phyloP scores from a whole-genome alignment of 2,329 filamentous ascomycete species.

The Arachnomyces sp. region DNA sequence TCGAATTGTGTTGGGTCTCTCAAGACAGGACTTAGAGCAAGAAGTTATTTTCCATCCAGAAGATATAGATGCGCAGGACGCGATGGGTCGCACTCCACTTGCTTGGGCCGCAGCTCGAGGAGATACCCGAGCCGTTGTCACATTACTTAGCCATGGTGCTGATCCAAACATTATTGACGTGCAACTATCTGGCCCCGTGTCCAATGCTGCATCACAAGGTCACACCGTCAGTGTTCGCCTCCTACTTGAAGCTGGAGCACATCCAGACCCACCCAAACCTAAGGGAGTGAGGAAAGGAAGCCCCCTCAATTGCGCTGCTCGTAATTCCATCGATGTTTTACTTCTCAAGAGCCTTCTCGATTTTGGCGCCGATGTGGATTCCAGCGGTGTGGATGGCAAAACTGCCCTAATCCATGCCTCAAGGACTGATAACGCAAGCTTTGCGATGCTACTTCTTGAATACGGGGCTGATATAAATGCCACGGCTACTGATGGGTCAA shows the following conservation, averaged over 20 bases:
- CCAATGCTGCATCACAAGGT: constrained; percentile 15
- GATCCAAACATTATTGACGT: constrained; percentile 20
- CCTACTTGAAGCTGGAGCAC: constrained; percentile 20
- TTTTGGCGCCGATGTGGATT: constrained; percentile 23
- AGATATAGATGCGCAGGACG: constrained; percentile 16
- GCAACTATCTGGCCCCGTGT: constrained; percentile 14
- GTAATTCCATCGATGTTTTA: constrained; percentile 21
- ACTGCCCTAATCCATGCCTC: constrained; percentile 26
- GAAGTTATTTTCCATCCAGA: constrained; percentile 13
- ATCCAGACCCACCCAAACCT: constrained; percentile 20
- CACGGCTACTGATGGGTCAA: constrained; percentile 18
- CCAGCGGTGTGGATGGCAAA: constrained; percentile 21
- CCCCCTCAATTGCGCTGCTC: constrained; percentile 24
- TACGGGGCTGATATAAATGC: constrained; percentile 29
- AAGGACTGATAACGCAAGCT: constrained; percentile 21
- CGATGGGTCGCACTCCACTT: constrained; percentile 19
- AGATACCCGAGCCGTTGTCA: constrained; percentile 14
- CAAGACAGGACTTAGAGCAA: constrained; percentile 13
- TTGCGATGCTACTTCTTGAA: constrained; percentile 27
- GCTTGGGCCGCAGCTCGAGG: constrained; percentile 21
- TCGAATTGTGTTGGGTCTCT: constrained; percentile 18
- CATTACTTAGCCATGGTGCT: constrained; percentile 17
- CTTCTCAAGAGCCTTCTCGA: constrained; percentile 25
- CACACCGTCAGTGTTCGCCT: constrained; percentile 18
- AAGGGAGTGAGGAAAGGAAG: constrained; percentile 20